Conservation (phyloP, 495 filamentous ascomycete species). For the Saxophila tyrrhenica region DNA sequence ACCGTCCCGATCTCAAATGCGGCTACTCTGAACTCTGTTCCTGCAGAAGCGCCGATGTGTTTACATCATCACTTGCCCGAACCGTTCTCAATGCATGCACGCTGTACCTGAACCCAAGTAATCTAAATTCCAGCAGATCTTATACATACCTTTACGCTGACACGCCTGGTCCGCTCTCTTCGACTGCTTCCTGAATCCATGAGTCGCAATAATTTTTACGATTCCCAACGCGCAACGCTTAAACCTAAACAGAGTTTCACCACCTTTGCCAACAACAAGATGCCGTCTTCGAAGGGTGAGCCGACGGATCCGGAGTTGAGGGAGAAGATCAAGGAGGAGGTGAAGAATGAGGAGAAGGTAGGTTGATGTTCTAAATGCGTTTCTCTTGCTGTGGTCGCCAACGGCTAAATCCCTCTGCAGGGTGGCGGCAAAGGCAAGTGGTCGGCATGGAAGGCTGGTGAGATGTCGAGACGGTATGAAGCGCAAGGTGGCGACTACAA, state of each 20-base stretch:
- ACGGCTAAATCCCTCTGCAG: not conserved
- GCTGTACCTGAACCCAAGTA: too few relatives aligned
- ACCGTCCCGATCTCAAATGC: not conserved
- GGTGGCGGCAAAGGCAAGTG: slow-evolving; percentile 13
- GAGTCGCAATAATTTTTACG: not conserved
- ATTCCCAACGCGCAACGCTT: not conserved
- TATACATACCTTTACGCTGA: not conserved
- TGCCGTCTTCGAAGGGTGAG: slow-evolving; percentile 16
- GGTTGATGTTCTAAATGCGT: not conserved
- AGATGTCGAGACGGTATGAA: slow-evolving; percentile 15
- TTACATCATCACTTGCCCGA: not conserved
- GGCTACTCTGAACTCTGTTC: not conserved
- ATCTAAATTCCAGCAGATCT: too few relatives aligned
- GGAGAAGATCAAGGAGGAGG: slow-evolving; percentile 16
- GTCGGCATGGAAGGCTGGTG: slow-evolving; percentile 18
- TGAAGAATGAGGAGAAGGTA: slow-evolving; percentile 16
- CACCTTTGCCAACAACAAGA: not conserved
- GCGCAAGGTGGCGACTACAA: slow-evolving; percentile 13
- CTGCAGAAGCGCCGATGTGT: not conserved
- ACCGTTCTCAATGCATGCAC: not conserved
- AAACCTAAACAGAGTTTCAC: not conserved
- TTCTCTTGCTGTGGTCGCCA: not conserved
- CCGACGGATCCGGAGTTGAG: slow-evolving; percentile 15
- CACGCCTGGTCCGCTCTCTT: not conserved
- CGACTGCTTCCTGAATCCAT: not conserved